Evolutionary conservation across 164 flowering plant genomes (phyloP).

Genomic region (Malania oleifera): DNA sequence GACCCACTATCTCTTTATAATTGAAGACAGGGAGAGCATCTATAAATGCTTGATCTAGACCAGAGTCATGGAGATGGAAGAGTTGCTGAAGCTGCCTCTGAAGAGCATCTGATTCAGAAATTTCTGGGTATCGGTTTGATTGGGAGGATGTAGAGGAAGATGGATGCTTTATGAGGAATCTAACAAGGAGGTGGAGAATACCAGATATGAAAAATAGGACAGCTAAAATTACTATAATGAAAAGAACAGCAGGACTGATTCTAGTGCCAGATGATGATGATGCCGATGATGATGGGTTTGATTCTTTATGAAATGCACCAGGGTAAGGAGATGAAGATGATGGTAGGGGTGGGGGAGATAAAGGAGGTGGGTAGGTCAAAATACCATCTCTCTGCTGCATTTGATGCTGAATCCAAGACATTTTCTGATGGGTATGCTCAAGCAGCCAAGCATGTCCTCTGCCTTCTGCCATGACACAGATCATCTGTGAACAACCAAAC

Average conservation of each 20-base stretch:
- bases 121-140: constrained; percentile 38
- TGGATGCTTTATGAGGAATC: constrained; percentile 52
- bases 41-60: constrained; percentile 62
- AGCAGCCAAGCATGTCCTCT: constrained; percentile 21
- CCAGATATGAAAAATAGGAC: constrained; percentile 65
- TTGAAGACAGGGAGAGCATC: constrained; percentile 66
- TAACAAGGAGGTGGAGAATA: constrained; percentile 59
- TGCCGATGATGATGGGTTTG: constrained; percentile 16
- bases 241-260: constrained; percentile 61
- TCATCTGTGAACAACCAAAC: constrained; percentile 15
- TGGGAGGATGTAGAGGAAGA: constrained; percentile 37
- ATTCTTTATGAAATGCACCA: constrained; percentile 11
- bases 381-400: constrained; percentile 28
- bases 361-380: constrained; percentile 32
- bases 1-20: constrained; percentile 55
- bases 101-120: constrained; percentile 46
- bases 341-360: constrained; percentile 10
- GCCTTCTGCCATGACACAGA: constrained; percentile 23
- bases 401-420: constrained; percentile 36
- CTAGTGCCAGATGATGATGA: constrained; percentile 35
- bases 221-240: constrained; percentile 59
- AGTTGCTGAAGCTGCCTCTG: constrained; percentile 69
- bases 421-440: constrained; percentile 35
- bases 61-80: constrained; percentile 63
- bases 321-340: constrained; percentile 19